Evolutionary conservation across 2,329 filamentous ascomycete genomes (phyloP), one percentile per base, ranked within the genome.

Genomic region (Rutstroemia sp.): DNA sequence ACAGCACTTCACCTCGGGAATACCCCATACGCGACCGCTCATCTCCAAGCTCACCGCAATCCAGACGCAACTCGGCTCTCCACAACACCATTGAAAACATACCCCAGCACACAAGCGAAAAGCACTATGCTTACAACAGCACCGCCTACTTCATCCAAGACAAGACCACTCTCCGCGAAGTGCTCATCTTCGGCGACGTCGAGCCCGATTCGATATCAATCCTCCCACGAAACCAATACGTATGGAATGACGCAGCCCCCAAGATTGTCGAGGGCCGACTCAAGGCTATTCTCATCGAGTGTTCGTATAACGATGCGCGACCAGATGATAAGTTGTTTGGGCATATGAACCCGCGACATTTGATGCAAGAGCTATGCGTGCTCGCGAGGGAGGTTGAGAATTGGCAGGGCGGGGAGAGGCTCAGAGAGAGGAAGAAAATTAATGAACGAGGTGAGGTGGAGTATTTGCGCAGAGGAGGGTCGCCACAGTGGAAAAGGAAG

Each of bases 171-270:
- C 80, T 82, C 1, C 80, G 80, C 34, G 92, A 99, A 71, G 82
- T 97, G 2, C 81, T 99, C 58, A 88, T 99, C 49, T 97, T 96
- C 69, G 94, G 94, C 18, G 94, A 99, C 63, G 89, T 97, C 39
- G 94, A 99, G 68, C 91, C 94, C 0, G 94, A 99, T 71, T 86
- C 84, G 8, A 73, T 97, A 25, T 95, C 90, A 0, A 72, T 92
- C 2, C 86, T 82, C 1, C 91, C 92, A 1, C 84, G 92, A 23
- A 97, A 94, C 62, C 74, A 79, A n/a, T 76, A 78, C 14, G 83
- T 99, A 14, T 99, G 94, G 94, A 80, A 83, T 62, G 88, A 94
- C 66, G 92, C 92, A 0, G 92, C 92, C 0, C 87, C 87, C 8
- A 96, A 95, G 69, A 84, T 99, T 25, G 87, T 78, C 0, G 74